phyloP scores from a whole-genome alignment of 2,329 filamentous ascomycete species.

The Blastomyces gilchristii region DNA sequence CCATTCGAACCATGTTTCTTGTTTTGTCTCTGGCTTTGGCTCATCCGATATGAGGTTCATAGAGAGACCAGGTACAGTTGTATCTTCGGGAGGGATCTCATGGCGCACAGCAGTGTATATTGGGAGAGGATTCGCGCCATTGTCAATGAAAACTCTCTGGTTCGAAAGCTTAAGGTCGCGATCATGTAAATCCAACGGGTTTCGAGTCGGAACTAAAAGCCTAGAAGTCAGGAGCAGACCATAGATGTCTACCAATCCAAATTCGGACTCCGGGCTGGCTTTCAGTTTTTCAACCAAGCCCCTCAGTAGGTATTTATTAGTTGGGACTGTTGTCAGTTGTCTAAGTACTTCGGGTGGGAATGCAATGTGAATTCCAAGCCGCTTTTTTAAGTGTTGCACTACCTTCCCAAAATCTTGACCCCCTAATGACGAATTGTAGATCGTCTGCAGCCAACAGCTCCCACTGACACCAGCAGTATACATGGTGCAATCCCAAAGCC shows the following conservation, averaged over 20 bases:
- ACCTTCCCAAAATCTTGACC: conserved; percentile 57
- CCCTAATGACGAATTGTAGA: conserved; percentile 74
- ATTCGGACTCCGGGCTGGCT: conserved; percentile 66
- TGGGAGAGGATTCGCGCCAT: conserved; percentile 74
- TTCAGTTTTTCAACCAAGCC: conserved; percentile 86
- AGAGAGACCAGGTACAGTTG: conserved; percentile 14
- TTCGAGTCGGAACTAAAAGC: conserved; percentile 68
- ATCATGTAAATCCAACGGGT: conserved; percentile 66
- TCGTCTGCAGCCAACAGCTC: conserved; percentile 85
- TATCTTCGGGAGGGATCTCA: conserved; percentile 60
- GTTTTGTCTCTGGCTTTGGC: conserved; percentile 39
- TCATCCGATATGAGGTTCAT: conserved; percentile 21
- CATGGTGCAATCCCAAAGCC: conserved; percentile 85
- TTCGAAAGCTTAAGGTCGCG: conserved; percentile 84
- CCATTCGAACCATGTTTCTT: conserved; percentile 93
- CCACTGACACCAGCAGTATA: conserved; percentile 95
- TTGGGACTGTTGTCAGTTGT: conserved; percentile 75
- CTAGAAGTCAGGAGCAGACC: conserved; percentile 75
- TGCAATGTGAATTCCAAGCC: conserved; percentile 80
- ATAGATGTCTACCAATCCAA: conserved; percentile 89
- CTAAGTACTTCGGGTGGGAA: conserved; percentile 78
- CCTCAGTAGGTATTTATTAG: conserved; percentile 80
- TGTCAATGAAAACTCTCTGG: conserved; percentile 63
- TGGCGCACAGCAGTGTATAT: conserved; percentile 95
- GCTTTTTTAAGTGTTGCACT: conserved; percentile 74